These are phyloP conservation scores for Streptanthus diversifolius DNA, from an alignment of 345 rosid genomes.

Conservation along the genomic window DNA sequence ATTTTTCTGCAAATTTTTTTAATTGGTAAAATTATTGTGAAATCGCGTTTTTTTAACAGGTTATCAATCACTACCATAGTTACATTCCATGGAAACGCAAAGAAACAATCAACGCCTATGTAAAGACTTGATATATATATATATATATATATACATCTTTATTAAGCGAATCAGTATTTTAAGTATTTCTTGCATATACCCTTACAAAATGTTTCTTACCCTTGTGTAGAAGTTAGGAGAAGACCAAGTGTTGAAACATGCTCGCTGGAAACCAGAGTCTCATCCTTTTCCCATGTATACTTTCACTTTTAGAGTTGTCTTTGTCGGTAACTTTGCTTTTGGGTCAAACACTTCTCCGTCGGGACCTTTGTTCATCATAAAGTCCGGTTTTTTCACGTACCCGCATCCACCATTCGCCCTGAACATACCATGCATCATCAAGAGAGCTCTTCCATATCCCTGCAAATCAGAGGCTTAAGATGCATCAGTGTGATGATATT, in stretches of 20 bases:
- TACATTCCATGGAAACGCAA: no score
- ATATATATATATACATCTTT: no score
- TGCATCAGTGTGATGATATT: neutral
- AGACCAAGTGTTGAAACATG: conserved; percentile 51
- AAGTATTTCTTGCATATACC: neutral
- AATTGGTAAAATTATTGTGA: no score
- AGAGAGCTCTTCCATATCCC: conserved; percentile 71
- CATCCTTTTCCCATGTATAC: conserved; percentile 75
- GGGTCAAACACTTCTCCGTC: conserved; percentile 45
- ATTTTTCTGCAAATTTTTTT: no score
- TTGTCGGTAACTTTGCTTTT: conserved; percentile 36
- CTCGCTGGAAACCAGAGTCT: conserved; percentile 47
- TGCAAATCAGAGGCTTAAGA: conserved; percentile 6
- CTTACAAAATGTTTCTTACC: conserved; percentile 28
- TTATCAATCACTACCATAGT: no score
- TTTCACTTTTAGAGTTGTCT: conserved; percentile 55
- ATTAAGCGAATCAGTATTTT: neutral
- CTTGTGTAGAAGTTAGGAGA: conserved; percentile 68
- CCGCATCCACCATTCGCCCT: conserved; percentile 69
- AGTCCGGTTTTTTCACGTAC: conserved; percentile 63
- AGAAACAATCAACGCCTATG: no score
- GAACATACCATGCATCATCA: conserved; percentile 86
- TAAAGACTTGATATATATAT: no score
- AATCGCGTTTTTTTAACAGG: no score
- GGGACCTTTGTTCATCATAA: conserved; percentile 41